A percentile compares a stretch with the other conserved stretches of the same genome.
phyloP scores from a whole-genome alignment of 345 rosid species.

The Mallotus nudiflorus region DNA sequence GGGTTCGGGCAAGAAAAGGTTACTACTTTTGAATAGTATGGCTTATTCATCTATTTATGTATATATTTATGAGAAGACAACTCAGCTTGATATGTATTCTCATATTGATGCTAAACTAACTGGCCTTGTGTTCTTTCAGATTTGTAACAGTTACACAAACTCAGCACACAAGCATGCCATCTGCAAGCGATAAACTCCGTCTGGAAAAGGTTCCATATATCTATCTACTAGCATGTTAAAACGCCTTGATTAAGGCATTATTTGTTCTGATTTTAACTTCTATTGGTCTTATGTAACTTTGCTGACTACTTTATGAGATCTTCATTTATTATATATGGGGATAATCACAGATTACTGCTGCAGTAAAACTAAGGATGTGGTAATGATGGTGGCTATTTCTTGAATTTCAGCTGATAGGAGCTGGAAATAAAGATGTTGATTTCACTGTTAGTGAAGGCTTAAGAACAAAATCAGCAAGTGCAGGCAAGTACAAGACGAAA shows the following conservation, averaged over 20 bases:
- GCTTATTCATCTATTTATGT: not conserved
- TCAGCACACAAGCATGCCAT: slow-evolving; percentile 80
- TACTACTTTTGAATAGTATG: not conserved
- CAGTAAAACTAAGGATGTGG: not conserved
- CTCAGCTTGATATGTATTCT: not conserved
- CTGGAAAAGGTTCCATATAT: slow-evolving; percentile 58
- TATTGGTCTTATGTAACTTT: not conserved
- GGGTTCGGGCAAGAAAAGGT: slow-evolving; percentile 92
- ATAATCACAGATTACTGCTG: not conserved
- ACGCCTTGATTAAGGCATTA: not conserved
- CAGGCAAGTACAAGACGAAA: slow-evolving; percentile 35
- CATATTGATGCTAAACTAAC: slow-evolving; percentile 13
- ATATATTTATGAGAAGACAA: slow-evolving; percentile 3
- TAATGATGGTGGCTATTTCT: not conserved
- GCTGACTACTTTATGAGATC: slow-evolving; percentile 5
- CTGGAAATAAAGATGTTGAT: slow-evolving; percentile 57
- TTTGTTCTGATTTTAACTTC: not conserved
- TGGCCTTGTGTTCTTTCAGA: slow-evolving; percentile 35
- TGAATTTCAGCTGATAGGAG: slow-evolving; percentile 69
- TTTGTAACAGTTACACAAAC: slow-evolving; percentile 72
- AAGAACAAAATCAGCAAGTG: slow-evolving; percentile 35
- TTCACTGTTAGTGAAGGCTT: slow-evolving; percentile 50
- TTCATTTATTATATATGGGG: slow-evolving; percentile 5
- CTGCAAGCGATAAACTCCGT: slow-evolving; percentile 67
- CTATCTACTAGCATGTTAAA: slow-evolving; percentile 6